These are phyloP conservation scores for Novymonas esmeraldas DNA, from an alignment of 208 protist genomes.

Conservation along the genomic window DNA sequence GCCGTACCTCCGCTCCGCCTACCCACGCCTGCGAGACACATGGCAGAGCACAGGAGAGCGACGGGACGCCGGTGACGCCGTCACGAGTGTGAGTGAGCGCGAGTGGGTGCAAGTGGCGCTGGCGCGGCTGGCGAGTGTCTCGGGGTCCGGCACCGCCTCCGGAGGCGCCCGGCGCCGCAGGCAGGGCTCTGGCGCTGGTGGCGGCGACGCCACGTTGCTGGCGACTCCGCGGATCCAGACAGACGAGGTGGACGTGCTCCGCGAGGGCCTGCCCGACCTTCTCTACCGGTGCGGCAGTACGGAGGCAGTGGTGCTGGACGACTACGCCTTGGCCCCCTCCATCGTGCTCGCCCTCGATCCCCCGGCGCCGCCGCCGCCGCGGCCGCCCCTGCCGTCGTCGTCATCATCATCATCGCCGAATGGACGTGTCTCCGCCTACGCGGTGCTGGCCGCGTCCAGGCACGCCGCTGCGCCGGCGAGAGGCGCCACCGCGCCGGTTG, in stretches of 20 bases:
- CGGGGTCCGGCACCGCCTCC: background rate
- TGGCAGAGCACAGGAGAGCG: background rate
- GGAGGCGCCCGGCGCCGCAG: background rate
- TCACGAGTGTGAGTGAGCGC: conserved; percentile 14
- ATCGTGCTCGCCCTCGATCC: conserved; percentile 58
- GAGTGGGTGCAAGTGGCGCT: conserved; percentile 30
- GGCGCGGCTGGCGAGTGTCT: conserved; percentile 22
- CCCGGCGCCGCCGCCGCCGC: background rate
- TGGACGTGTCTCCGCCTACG: no score
- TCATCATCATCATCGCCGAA: no score
- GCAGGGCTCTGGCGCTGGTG: background rate
- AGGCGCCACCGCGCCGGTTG: no score
- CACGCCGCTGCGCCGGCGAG: no score
- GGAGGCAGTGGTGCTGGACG: conserved; percentile 60
- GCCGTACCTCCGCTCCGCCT: conserved; percentile 57
- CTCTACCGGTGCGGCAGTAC: conserved; percentile 49
- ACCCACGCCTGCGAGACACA: conserved; percentile 62
- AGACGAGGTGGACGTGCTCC: conserved; percentile 66
- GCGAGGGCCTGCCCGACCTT: conserved; percentile 58
- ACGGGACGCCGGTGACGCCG: background rate
- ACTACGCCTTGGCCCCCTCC: conserved; percentile 58
- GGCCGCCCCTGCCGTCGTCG: no score
- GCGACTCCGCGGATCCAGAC: conserved; percentile 7
- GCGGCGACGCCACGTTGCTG: background rate
- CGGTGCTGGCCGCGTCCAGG: no score